phyloP scores from a whole-genome alignment of 306 rosid genomes.

The Citrullus colocynthis region DNA sequence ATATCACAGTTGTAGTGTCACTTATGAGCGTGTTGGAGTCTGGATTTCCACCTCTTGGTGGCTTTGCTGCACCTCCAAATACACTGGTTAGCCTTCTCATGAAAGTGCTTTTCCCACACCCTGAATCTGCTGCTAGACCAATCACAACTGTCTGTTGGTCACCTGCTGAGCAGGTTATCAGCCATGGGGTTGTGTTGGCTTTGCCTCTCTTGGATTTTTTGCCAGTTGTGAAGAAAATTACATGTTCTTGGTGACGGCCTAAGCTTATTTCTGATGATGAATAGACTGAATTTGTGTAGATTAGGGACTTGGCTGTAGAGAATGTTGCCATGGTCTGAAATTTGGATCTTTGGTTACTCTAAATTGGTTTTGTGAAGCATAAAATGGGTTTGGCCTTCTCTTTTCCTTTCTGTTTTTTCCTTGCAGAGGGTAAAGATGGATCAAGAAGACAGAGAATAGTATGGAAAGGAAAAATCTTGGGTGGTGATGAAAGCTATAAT shows the following conservation, averaged over 20 bases:
- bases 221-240: constrained; percentile 34
- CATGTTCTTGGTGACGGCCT: constrained; percentile 54
- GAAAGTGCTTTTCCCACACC: constrained; percentile 93
- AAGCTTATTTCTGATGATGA: constrained; percentile 48
- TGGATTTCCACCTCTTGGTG: constrained; percentile 90
- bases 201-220: constrained; percentile 19
- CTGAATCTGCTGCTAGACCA: constrained; percentile 94
- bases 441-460: constrained; percentile 14
- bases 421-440: constrained; percentile 11
- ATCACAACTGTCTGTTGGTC: constrained; percentile 72
- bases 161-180: constrained; percentile 55
- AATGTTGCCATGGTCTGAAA: constrained; percentile 56
- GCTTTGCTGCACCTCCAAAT: constrained; percentile 86
- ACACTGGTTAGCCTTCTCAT: constrained; percentile 94
- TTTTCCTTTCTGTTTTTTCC: neutral
- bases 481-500: constrained; percentile 1
- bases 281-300: constrained; percentile 45
- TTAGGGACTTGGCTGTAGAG: constrained; percentile 61
- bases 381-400: neutral
- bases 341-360: constrained; percentile 15
- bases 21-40: constrained; percentile 92
- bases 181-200: constrained; percentile 15
- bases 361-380: constrained; percentile 1
- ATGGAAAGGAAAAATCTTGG: constrained; percentile 11
- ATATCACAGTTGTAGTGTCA: constrained; percentile 89